Evolutionary conservation across 306 rosid species (phyloP).

Genomic region (Betula pendula): DNA sequence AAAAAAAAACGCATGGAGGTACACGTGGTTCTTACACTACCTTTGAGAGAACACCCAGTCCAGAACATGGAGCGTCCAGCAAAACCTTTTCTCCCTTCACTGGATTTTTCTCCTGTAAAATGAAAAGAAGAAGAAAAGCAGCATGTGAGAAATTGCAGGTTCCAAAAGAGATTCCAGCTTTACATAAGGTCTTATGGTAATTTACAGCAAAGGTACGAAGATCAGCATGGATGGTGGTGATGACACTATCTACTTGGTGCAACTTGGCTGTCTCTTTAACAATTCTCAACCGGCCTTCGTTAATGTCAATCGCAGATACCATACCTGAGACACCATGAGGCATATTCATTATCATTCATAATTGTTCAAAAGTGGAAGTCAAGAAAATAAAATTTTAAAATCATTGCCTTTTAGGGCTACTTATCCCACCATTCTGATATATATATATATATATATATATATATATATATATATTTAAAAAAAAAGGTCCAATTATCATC

Average conservation of each 20-base stretch:
- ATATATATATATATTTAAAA: no score
- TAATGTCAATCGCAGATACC: constrained; percentile 70
- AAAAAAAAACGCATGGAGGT: not conserved
- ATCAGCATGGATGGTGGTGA: constrained; percentile 64
- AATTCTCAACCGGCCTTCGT: constrained; percentile 78
- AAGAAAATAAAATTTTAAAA: not conserved
- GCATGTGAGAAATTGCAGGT: constrained; percentile 9
- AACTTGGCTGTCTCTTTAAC: constrained; percentile 78
- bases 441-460: no score
- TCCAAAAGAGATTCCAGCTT: not conserved
- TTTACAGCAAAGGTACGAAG: constrained; percentile 63
- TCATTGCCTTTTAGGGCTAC: not conserved
- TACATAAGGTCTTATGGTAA: constrained; percentile 12
- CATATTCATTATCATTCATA: constrained; percentile 7
- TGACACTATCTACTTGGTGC: constrained; percentile 70
- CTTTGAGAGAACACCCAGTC: constrained; percentile 93
- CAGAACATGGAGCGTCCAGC: constrained; percentile 88
- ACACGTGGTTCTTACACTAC: constrained; percentile 32
- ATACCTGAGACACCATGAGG: constrained; percentile 51
- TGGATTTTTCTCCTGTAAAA: constrained; percentile 48
- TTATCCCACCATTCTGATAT: not conserved
- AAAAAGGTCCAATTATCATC: not conserved
- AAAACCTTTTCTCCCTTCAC: constrained; percentile 69
- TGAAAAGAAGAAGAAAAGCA: constrained; percentile 26
- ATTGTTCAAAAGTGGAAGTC: not conserved